These are phyloP conservation scores for Bipolaris bicolor DNA, from an alignment of 2,329 filamentous ascomycete genomes.

Conservation along the genomic window DNA sequence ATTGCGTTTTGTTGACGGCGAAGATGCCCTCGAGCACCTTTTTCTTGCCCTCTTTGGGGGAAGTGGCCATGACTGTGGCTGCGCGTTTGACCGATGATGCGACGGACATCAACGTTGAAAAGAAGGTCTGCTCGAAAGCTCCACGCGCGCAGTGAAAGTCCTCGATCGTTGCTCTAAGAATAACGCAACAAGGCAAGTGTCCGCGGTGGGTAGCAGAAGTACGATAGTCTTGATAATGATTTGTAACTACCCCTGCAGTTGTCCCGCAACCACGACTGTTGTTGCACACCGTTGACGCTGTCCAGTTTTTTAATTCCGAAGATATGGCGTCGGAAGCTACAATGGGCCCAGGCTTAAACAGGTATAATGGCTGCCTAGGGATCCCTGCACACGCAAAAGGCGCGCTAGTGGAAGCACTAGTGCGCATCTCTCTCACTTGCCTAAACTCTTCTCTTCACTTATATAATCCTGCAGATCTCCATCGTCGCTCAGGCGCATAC, in stretches of 20 bases:
- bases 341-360: not conserved
- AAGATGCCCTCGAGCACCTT: conserved; percentile 67
- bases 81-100: conserved; percentile 21
- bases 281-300: no score
- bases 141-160: conserved; percentile 2
- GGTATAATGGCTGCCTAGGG: not conserved
- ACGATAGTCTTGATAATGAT: no score
- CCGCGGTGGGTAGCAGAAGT: no score
- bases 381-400: conserved; percentile 3
- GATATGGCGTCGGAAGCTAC: not conserved
- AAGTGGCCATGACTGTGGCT: conserved; percentile 30
- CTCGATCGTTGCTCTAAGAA: not conserved
- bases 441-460: no score
- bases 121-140: conserved; percentile 4
- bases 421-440: no score
- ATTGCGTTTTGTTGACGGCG: conserved; percentile 90
- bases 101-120: conserved; percentile 31
- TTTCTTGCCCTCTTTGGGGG: conserved; percentile 41
- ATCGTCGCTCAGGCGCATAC: not conserved
- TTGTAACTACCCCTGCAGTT: no score
- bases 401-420: conserved; percentile 19
- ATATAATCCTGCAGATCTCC: not conserved
- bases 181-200: no score
- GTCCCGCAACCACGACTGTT: no score
- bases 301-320: not conserved